A percentile compares a stretch with the other conserved stretches of the same genome.
Conservation (phyloP, 768 basidiomycete genomes). For the Sarcomyxa edulis region DNA sequence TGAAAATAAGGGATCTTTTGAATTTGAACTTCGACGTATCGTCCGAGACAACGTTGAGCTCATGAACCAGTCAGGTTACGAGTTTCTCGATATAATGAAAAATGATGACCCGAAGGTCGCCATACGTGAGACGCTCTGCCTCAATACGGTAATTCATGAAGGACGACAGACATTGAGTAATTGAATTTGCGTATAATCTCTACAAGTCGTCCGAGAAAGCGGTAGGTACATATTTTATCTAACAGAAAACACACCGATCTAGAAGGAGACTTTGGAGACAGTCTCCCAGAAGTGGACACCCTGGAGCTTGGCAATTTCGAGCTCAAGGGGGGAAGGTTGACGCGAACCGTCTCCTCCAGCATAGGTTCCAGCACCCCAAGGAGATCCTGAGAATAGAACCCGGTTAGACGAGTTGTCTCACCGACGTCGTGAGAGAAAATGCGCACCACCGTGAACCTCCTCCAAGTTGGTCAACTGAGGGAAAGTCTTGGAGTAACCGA, state of each 20-base stretch:
- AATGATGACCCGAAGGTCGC: too few species aligned
- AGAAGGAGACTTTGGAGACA: conserved; percentile 37
- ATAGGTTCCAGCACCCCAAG: conserved; percentile 79
- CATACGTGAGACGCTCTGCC: too few species aligned
- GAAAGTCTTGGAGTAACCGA: conserved; percentile 27
- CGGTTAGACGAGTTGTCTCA: neutral
- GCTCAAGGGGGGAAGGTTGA: conserved; percentile 52
- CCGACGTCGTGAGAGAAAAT: conserved; percentile 4
- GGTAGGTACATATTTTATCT: too few species aligned
- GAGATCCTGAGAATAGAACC: conserved; percentile 46
- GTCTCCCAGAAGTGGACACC: conserved; percentile 51
- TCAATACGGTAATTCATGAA: too few species aligned
- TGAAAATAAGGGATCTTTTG: too few species aligned
- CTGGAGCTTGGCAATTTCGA: conserved; percentile 52
- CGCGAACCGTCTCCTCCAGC: conserved; percentile 52
- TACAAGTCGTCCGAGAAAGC: too few species aligned
- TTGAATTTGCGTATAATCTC: too few species aligned
- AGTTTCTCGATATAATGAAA: too few species aligned
- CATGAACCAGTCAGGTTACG: too few species aligned
- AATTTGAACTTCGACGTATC: too few species aligned
- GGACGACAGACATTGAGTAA: too few species aligned
- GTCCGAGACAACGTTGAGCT: too few species aligned
- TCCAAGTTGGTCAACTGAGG: conserved; percentile 29
- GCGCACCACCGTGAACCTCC: conserved; percentile 60
- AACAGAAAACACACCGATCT: conserved; percentile 9